Percentiles rank a stretch among this genome's conserved stretches.
These are phyloP conservation scores for Alternaria gaisen DNA, from an alignment of 2,329 filamentous ascomycete genomes.

Conservation along the genomic window DNA sequence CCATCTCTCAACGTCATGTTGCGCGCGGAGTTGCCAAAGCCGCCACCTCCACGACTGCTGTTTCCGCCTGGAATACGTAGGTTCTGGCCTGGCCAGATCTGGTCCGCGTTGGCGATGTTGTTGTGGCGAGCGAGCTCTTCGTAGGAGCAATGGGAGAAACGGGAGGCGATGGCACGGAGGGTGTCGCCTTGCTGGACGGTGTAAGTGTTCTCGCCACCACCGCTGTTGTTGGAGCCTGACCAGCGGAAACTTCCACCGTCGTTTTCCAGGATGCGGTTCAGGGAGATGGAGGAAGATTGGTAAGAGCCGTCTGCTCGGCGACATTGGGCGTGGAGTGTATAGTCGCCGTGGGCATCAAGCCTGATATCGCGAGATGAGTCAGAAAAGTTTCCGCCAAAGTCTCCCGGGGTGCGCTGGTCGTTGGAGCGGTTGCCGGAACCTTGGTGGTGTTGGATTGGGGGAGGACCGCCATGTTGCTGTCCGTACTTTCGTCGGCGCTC, in stretches of 20 bases:
- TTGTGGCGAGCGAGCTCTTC: slow-evolving; percentile 38
- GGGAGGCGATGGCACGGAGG: slow-evolving; percentile 35
- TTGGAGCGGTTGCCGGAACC: neutral
- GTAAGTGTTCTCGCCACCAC: slow-evolving; percentile 20
- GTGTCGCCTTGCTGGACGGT: slow-evolving; percentile 41
- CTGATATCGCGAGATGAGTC: slow-evolving; percentile 35
- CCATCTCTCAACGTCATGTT: slow-evolving; percentile 33
- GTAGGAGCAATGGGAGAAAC: slow-evolving; percentile 36
- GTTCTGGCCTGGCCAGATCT: slow-evolving; percentile 41
- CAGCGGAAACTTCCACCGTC: slow-evolving; percentile 38
- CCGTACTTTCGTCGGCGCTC: slow-evolving; percentile 18
- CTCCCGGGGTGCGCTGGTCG: slow-evolving; percentile 20
- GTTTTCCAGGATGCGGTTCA: slow-evolving; percentile 37
- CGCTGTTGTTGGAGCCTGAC: slow-evolving; percentile 27
- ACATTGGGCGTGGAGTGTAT: slow-evolving; percentile 38
- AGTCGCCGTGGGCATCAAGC: slow-evolving; percentile 38
- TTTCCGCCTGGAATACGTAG: slow-evolving; percentile 34
- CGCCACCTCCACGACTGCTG: slow-evolving; percentile 19
- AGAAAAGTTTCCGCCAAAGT: slow-evolving; percentile 39
- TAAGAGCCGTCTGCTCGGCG: slow-evolving; percentile 34
- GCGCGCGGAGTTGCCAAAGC: slow-evolving; percentile 33
- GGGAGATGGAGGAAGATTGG: slow-evolving; percentile 30
- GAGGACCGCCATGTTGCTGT: slow-evolving; percentile 19
- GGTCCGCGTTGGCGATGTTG: slow-evolving; percentile 36
- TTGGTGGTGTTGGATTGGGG: slow-evolving; percentile 8